Conservation (phyloP, 2,329 filamentous ascomycete species). For the Diaporthe eres region DNA sequence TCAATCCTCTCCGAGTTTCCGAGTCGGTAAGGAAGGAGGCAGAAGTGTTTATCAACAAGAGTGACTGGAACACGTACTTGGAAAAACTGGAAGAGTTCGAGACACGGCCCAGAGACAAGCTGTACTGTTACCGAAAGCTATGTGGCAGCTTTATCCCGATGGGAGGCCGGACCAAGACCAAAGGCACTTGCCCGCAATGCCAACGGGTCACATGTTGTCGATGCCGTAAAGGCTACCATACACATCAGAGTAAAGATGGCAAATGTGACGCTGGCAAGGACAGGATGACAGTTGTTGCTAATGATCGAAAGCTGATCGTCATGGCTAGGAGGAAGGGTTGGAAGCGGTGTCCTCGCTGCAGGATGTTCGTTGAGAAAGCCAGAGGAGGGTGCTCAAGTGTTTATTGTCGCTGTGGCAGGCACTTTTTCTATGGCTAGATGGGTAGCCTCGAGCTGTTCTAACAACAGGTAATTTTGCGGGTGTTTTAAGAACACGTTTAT, state of each 20-base stretch:
- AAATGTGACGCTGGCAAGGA: constrained; percentile 22
- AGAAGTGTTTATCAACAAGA: not conserved
- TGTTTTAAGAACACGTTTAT: not conserved
- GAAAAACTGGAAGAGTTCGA: constrained; percentile 16
- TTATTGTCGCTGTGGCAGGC: constrained; percentile 31
- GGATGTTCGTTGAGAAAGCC: constrained; percentile 19
- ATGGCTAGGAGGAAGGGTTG: constrained; percentile 31
- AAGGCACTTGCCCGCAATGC: constrained; percentile 7
- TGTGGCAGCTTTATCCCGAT: constrained; percentile 23
- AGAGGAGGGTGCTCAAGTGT: constrained; percentile 31
- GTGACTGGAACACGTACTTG: constrained; percentile 2
- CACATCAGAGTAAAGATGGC: not conserved
- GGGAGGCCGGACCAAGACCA: not conserved
- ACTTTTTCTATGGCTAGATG: constrained; percentile 31
- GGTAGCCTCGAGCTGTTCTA: not conserved
- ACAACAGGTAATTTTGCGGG: not conserved
- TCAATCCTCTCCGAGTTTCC: constrained; percentile 28
- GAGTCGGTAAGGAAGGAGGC: constrained; percentile 23
- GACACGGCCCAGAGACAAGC: constrained; percentile 4
- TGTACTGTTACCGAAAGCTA: constrained; percentile 28
- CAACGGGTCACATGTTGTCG: constrained; percentile 10
- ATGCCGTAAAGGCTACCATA: constrained; percentile 18
- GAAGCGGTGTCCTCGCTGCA: constrained; percentile 28
- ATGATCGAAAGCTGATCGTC: constrained; percentile 28
- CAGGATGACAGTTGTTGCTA: constrained; percentile 11